Evolutionary conservation across 257 asterid species (phyloP).

Genomic region (Eustoma russellianum): DNA sequence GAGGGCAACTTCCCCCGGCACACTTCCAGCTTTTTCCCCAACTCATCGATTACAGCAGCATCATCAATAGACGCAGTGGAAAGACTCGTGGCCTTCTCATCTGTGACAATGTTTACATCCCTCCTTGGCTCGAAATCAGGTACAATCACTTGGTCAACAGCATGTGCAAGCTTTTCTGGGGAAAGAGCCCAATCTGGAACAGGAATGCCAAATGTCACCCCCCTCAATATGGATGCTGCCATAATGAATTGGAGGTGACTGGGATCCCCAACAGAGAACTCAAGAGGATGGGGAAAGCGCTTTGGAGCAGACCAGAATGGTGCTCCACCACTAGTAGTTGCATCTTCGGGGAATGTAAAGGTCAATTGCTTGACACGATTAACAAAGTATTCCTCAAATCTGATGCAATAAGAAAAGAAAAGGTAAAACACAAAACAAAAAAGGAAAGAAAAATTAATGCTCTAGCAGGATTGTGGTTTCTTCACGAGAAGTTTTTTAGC

Average conservation of each 20-base stretch:
- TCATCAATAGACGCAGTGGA: slow-evolving; percentile 75
- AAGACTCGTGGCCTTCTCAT: slow-evolving; percentile 79
- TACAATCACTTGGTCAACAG: slow-evolving; percentile 46
- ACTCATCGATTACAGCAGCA: slow-evolving; percentile 52
- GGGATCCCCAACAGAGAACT: slow-evolving; percentile 50
- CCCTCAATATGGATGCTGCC: slow-evolving; percentile 71
- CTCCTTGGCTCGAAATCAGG: slow-evolving; percentile 65
- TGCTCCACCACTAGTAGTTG: slow-evolving; percentile 74
- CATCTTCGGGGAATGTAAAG: slow-evolving; percentile 82
- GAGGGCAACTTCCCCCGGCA: slow-evolving; percentile 40
- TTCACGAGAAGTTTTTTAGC: slow-evolving; percentile 1
- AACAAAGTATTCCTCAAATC: slow-evolving; percentile 83
- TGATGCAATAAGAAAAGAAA: slow-evolving; percentile 12
- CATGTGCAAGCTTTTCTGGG: slow-evolving; percentile 57
- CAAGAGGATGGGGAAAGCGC: slow-evolving; percentile 72
- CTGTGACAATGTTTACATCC: slow-evolving; percentile 70
- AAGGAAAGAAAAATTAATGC: background rate
- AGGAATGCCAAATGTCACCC: slow-evolving; percentile 74
- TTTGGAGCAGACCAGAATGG: slow-evolving; percentile 99
- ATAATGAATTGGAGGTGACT: slow-evolving; percentile 77
- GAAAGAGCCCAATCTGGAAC: slow-evolving; percentile 74
- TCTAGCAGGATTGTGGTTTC: background rate
- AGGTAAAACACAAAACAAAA: background rate
- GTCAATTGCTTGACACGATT: slow-evolving; percentile 78
- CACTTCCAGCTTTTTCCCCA: slow-evolving; percentile 60